Evolutionary conservation across 352 stramenopile species (phyloP).

Genomic region (Phytophthora ohioensis): DNA sequence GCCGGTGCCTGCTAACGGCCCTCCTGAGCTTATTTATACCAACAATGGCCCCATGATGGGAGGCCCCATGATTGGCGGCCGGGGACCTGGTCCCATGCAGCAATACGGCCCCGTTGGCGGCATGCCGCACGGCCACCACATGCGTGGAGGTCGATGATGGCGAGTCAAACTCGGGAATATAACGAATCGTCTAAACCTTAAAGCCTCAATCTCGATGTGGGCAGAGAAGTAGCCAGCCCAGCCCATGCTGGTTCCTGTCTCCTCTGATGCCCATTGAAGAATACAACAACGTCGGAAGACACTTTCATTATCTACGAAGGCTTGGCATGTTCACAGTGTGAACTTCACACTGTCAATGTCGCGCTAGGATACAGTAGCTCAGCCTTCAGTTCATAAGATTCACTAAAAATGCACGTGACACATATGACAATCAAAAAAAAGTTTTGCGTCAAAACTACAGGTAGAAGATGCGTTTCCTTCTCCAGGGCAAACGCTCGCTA

Average conservation of each 20-base stretch:
- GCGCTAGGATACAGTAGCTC: neutral
- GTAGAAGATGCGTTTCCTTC: too few relatives aligned
- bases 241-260: conserved; percentile 7
- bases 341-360: too few relatives aligned
- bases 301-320: conserved; percentile 18
- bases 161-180: conserved; percentile 26
- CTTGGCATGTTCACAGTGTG: neutral
- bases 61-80: conserved; percentile 37
- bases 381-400: conserved; percentile 11
- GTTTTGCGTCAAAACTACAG: neutral
- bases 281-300: conserved; percentile 27
- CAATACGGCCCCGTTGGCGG: conserved; percentile 52
- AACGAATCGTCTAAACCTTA: conserved; percentile 34
- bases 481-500: too few relatives aligned
- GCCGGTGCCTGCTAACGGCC: conserved; percentile 42
- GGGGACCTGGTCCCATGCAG: conserved; percentile 37
- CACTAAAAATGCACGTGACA: too few relatives aligned
- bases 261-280: conserved; percentile 9
- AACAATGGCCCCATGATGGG: conserved; percentile 45
- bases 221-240: conserved; percentile 38
- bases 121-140: conserved; percentile 59
- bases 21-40: conserved; percentile 70
- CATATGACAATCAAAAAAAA: neutral
- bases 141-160: conserved; percentile 65
- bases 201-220: conserved; percentile 33